phyloP scores from a whole-genome alignment of 2,329 filamentous ascomycete genomes.

The Apiospora malaysiana region DNA sequence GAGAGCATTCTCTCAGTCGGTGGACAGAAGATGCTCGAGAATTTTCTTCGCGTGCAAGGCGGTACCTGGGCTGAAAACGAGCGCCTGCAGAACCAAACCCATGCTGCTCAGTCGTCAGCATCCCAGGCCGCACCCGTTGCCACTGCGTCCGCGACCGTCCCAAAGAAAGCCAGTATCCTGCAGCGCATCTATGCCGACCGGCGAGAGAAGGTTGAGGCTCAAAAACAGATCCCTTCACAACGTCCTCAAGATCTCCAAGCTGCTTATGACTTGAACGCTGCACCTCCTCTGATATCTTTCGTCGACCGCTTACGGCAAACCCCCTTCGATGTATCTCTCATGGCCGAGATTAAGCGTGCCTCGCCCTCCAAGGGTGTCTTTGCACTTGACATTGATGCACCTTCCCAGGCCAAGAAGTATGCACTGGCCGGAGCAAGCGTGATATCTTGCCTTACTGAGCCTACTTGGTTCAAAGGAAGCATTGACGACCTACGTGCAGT shows the following conservation, averaged over 20 bases:
- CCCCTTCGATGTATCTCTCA: constrained; percentile 85
- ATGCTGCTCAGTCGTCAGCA: constrained; percentile 34
- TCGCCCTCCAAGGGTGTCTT: constrained; percentile 97
- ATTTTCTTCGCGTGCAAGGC: constrained; percentile 86
- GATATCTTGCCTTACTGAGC: constrained; percentile 97
- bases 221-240: constrained; percentile 86
- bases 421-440: constrained; percentile 93
- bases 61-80: constrained; percentile 91
- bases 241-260: constrained; percentile 84
- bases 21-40: constrained; percentile 87
- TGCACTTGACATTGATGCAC: constrained; percentile 83
- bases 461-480: constrained; percentile 98
- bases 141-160: constrained; percentile 34
- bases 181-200: constrained; percentile 89
- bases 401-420: constrained; percentile 88
- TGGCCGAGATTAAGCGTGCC: constrained; percentile 97
- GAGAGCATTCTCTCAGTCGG: constrained; percentile 95
- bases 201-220: constrained; percentile 74
- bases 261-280: constrained; percentile 81
- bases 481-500: constrained; percentile 92
- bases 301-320: constrained; percentile 79
- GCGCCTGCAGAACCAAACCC: constrained; percentile 49
- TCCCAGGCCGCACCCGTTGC: constrained; percentile 34
- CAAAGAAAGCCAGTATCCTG: constrained; percentile 77
- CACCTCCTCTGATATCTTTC: constrained; percentile 84